phyloP scores from a whole-genome alignment of 495 filamentous ascomycete species.

The Xylaria palmicola region DNA sequence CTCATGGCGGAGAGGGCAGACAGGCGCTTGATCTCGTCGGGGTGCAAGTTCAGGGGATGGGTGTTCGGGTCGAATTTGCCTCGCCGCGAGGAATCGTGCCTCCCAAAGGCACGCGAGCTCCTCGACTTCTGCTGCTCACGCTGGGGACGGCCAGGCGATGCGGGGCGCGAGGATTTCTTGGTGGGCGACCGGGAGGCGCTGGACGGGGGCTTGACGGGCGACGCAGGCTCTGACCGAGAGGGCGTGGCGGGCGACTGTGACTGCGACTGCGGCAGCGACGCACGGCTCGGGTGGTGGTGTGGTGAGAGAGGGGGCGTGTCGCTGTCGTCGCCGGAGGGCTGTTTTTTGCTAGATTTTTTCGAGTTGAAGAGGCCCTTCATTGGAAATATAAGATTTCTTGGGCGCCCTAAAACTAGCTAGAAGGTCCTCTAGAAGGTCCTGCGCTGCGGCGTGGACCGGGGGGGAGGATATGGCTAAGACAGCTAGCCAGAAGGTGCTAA shows the following conservation, averaged over 20 bases:
- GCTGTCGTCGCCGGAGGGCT: conserved; percentile 44
- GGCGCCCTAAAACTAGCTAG: background rate
- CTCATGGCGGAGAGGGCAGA: conserved; percentile 70
- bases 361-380: conserved; percentile 57
- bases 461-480: background rate
- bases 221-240: conserved; percentile 27
- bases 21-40: conserved; percentile 73
- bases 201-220: conserved; percentile 26
- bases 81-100: conserved; percentile 41
- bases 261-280: conserved; percentile 27
- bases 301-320: conserved; percentile 21
- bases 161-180: conserved; percentile 27
- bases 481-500: conserved; percentile 10
- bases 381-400: conserved; percentile 26
- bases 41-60: conserved; percentile 84
- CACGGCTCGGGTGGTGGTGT: conserved; percentile 20
- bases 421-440: background rate
- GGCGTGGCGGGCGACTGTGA: conserved; percentile 25
- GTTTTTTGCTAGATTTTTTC: conserved; percentile 53
- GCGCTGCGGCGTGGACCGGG: background rate
- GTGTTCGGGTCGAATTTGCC: conserved; percentile 64
- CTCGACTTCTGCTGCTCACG: conserved; percentile 34
- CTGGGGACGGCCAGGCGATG: conserved; percentile 25
- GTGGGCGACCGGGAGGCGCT: conserved; percentile 23
- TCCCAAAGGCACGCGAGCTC: conserved; percentile 39